Base-by-base conservation (phyloP, 148 eudicot genomes). In the Diospyros lotus region DNA sequence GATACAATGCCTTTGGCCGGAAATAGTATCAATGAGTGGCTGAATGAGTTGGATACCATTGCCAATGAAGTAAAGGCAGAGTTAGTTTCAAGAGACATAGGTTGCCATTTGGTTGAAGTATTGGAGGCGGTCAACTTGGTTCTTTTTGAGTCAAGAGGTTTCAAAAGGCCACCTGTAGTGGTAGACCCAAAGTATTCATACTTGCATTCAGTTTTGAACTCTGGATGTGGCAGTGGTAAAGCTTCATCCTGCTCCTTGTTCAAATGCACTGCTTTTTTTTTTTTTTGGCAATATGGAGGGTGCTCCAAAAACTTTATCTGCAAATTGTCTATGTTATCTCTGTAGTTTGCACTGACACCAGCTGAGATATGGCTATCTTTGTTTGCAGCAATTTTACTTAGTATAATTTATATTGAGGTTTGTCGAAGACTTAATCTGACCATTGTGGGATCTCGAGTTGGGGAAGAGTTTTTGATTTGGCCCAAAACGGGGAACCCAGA, bases 381-480 rank as follows among this genome's bases (percentile, higher is more conserved):
- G 59, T 81, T 78, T 76, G 79, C 98, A 93, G 98, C 94, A 76
- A 86, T 91, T 85, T 79, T 93, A 79, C 87, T 93, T 80, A 91
- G 94, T 79, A 83, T 91, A 60, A 91, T 93, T 58, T 93, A 93
- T 64, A 87, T 91, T 74, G 98, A 93, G 77, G 91, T 93, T 80
- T 91, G 98, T 80, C 94, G 81, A 76, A 89, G 97, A 85, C 98
- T 93, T 80, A 91, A 93, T 80, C 83, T 93, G 81, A 89, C 89
- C 59, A 88, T 93, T 77, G 81, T 93, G 74, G 98, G 98, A 80
- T 91, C 98, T 83, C 89, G 90, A 78, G 97, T 93, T 73, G 98
- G 97, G 76, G 94, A 91, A 81, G 97, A 93, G 70, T 93, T 89
- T 82, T 79, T 93, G 82, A 93, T 93, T 84, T 93, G 98, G 98